Evolutionary conservation across 139 green algal genomes (phyloP).

Genomic region (Chlamydomonas eustigma): DNA sequence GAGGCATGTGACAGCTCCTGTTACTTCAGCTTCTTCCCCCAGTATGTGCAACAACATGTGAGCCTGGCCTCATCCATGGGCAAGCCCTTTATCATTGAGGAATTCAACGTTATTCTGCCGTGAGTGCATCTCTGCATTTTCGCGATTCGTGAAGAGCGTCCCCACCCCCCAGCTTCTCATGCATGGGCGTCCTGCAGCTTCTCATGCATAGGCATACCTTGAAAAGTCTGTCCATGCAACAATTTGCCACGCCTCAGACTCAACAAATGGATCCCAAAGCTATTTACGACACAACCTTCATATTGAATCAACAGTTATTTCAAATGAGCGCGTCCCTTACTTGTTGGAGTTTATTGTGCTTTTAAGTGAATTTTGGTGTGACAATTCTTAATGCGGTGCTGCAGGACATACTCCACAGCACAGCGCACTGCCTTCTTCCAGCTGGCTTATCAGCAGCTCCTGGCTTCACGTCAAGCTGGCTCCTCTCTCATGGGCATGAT

Average conservation of each 20-base stretch:
- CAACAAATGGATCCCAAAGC: too few species aligned
- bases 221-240: too few species aligned
- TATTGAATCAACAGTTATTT: too few species aligned
- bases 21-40: constrained; percentile 15
- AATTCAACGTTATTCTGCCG: constrained; percentile 8
- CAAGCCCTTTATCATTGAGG: constrained; percentile 14
- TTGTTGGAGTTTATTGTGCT: too few species aligned
- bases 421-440: constrained; percentile 15
- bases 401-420: constrained; percentile 1
- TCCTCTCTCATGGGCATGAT: constrained; percentile 15
- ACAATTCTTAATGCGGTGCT: background rate
- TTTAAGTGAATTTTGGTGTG: background rate
- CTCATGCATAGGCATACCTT: too few species aligned
- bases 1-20: background rate
- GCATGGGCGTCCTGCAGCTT: too few species aligned
- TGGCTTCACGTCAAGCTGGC: background rate
- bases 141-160: too few species aligned
- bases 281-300: too few species aligned
- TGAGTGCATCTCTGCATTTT: too few species aligned
- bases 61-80: background rate
- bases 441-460: constrained; percentile 3
- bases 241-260: too few species aligned
- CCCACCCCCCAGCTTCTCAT: too few species aligned
- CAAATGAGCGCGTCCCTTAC: too few species aligned
- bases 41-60: background rate